Base-by-base conservation (phyloP, 1,284 basidiomycete genomes). In the Apiotrichum montevideense region DNA sequence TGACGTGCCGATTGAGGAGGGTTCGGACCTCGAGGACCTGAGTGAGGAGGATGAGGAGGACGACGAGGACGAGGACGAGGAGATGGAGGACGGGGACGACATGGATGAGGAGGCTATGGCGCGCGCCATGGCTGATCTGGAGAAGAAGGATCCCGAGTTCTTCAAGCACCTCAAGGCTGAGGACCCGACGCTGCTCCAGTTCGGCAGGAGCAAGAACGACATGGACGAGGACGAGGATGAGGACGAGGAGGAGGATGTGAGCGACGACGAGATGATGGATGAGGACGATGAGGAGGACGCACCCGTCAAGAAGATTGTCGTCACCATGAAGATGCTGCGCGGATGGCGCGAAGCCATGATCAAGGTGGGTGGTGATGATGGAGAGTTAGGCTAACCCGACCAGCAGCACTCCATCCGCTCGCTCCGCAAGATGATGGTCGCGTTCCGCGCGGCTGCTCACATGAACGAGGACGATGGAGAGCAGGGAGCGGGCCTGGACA, bases 151-250 rank as follows among this genome's bases (percentile, higher is more conserved):
- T 73, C 95, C 95, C 15, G 95, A 97, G 69, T 98, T 98, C 79
- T 98, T 85, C 86, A 93, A 96, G 76, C 98, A 96, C 72, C 81
- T 98, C 6, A 87, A 96, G 78, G 91, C 98, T 77, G 95, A 98
- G 71, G 95, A 98, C 77, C 80, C 82, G 55, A 91, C 93, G 54
- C 79, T 98, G 35, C 81, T 98, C 6, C 80, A 90, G 2, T 98
- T 98, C 71, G 75, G 72, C 54, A 54, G 70, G 61, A 43, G 64
- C 15, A 61, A 58, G 45, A 74, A 73, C 64, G 57, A 46, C 74
- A 76, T 42, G 6, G 79, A 84, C 41, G 69, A 66, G 14, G 75
- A 54, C 0, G 58, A 57, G 7, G 53, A 51, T 32, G 77, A 79
- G 3, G 80, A 78, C 0, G 77, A 79, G 2, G 61, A 55, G 35